phyloP scores from a whole-genome alignment of 2,329 filamentous ascomycete species.

The Fusarium proliferatum region DNA sequence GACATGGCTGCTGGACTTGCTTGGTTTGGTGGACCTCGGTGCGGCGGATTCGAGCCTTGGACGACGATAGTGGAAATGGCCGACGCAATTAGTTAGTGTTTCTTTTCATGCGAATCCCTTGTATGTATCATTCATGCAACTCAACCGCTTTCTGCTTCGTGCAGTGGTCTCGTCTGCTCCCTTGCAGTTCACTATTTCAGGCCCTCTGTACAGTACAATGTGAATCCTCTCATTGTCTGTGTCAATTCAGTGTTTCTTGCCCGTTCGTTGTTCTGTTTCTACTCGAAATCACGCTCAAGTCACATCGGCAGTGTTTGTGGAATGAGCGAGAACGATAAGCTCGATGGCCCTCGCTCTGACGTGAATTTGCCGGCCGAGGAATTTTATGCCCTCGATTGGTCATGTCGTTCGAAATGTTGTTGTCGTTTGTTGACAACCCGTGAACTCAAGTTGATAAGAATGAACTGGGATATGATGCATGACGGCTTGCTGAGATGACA shows the following conservation, averaged over 20 bases:
- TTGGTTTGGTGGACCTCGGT: conserved; percentile 28
- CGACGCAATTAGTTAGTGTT: conserved; percentile 36
- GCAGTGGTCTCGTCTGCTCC: neutral
- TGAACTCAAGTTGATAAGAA: neutral
- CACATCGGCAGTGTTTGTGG: neutral
- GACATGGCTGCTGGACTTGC: conserved; percentile 10
- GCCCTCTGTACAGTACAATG: neutral
- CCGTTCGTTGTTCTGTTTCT: neutral
- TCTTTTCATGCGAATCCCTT: conserved; percentile 26
- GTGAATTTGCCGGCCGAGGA: no score
- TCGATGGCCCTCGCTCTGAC: neutral
- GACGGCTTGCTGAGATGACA: conserved; percentile 18
- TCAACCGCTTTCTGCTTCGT: conserved; percentile 18
- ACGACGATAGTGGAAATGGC: conserved; percentile 33
- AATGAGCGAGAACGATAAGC: neutral
- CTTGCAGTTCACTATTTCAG: conserved; percentile 8
- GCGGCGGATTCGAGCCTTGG: conserved; percentile 30
- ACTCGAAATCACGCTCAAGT: neutral
- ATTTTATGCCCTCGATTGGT: no score
- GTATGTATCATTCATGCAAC: conserved; percentile 39
- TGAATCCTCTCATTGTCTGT: neutral
- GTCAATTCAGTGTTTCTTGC: neutral
- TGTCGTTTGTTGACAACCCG: neutral
- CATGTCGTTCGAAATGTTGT: neutral
- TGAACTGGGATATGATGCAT: conserved; percentile 17